These are phyloP conservation scores for Mycena alexandri DNA, from an alignment of 768 basidiomycete genomes.

Conservation along the genomic window DNA sequence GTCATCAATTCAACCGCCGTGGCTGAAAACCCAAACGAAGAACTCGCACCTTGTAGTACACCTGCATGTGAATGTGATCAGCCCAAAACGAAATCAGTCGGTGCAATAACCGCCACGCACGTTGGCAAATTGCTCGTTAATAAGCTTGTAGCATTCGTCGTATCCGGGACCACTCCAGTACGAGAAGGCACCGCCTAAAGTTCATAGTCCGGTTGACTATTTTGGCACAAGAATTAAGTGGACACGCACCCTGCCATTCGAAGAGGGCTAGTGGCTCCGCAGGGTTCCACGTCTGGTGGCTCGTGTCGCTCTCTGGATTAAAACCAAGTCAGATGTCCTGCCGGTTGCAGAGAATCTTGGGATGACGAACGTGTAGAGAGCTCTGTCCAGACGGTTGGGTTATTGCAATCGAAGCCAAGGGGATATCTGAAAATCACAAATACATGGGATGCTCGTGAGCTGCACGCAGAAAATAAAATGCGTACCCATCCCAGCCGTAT, in stretches of 20 bases:
- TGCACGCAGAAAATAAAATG: neutral
- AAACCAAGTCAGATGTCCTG: too few relatives aligned
- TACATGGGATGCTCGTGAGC: neutral
- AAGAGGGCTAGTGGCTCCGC: slow-evolving; percentile 53
- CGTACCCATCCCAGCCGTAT: slow-evolving; percentile 57
- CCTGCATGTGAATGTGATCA: slow-evolving; percentile 33
- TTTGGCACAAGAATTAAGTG: neutral
- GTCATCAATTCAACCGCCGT: neutral
- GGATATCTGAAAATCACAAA: slow-evolving; percentile 58
- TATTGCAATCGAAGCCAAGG: slow-evolving; percentile 74
- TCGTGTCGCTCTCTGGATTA: slow-evolving; percentile 45
- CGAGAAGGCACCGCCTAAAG: slow-evolving; percentile 49
- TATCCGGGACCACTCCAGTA: slow-evolving; percentile 55
- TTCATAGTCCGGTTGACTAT: neutral
- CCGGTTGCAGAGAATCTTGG: neutral
- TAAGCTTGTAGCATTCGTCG: slow-evolving; percentile 48
- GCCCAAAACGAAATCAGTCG: neutral
- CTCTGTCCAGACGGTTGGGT: slow-evolving; percentile 66
- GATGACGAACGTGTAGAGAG: slow-evolving; percentile 47
- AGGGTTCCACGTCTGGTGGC: slow-evolving; percentile 49
- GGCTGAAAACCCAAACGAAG: too few relatives aligned
- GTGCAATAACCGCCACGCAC: slow-evolving; percentile 36
- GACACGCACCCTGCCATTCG: slow-evolving; percentile 50
- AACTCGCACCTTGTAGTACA: slow-evolving; percentile 48
- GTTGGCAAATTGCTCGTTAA: slow-evolving; percentile 55